A percentile compares a stretch with the other conserved stretches of the same genome.
Evolutionary conservation across 768 basidiomycete species (phyloP).

Genomic region (Suillus sp.): DNA sequence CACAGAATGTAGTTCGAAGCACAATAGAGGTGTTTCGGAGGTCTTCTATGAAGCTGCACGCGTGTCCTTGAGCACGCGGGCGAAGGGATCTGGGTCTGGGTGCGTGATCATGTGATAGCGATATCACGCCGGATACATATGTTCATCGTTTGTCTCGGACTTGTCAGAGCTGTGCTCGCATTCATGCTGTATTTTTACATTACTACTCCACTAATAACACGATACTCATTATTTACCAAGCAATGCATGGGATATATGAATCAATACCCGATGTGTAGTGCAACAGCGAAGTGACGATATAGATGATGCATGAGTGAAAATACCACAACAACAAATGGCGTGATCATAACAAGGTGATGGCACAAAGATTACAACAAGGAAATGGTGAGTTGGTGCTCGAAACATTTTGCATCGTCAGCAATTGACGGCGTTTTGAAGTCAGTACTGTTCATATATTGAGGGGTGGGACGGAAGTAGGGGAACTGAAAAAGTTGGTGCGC

Average conservation of each 20-base stretch:
- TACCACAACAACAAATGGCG: neutral
- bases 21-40: constrained; percentile 92
- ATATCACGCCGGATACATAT: neutral
- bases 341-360: constrained; percentile 7
- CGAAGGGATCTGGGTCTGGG: constrained; percentile 60
- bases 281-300: constrained; percentile 1
- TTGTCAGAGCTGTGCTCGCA: constrained; percentile 7
- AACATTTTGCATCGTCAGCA: neutral
- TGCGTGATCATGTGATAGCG: constrained; percentile 62
- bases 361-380: constrained; percentile 10
- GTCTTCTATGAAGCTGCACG: constrained; percentile 92
- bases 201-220: constrained; percentile 7
- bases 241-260: constrained; percentile 7
- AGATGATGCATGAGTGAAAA: neutral
- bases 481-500: constrained; percentile 43
- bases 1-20: constrained; percentile 95
- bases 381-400: neutral
- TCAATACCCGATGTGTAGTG: neutral
- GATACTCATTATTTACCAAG: constrained; percentile 1
- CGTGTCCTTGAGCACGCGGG: constrained; percentile 73
- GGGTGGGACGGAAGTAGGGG: constrained; percentile 30
- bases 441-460: constrained; percentile 29
- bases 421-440: neutral
- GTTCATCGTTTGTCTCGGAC: constrained; percentile 4
- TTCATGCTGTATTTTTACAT: constrained; percentile 8